Evolutionary conservation across 139 green algal species (phyloP).

Genomic region (Spirogloea muscicola): DNA sequence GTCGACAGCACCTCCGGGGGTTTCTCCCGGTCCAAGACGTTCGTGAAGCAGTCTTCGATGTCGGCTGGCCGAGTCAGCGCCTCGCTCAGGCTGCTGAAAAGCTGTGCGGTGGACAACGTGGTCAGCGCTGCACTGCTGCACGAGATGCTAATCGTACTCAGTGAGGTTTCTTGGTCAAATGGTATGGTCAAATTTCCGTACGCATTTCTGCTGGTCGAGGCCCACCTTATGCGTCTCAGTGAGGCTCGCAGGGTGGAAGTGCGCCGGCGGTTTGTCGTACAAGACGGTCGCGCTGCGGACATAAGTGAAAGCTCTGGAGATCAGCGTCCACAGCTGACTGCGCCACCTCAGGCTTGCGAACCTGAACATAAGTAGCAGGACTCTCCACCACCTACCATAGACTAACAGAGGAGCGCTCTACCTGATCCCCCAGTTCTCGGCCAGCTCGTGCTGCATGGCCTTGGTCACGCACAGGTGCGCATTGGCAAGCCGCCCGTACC

Average conservation of each 20-base stretch:
- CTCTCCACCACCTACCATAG: background rate
- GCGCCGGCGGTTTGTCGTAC: slow-evolving; percentile 75
- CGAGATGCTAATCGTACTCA: background rate
- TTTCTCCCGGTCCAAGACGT: background rate
- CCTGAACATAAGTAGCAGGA: background rate
- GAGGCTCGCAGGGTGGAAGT: slow-evolving; percentile 57
- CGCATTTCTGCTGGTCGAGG: background rate
- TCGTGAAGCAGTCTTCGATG: slow-evolving; percentile 4
- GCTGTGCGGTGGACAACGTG: slow-evolving; percentile 5
- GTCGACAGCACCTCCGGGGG: too few relatives aligned
- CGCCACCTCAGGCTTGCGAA: background rate
- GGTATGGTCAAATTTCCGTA: too few relatives aligned
- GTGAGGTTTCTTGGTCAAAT: too few relatives aligned
- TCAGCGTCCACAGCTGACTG: background rate
- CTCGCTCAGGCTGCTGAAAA: slow-evolving; percentile 9
- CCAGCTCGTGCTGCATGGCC: slow-evolving; percentile 77
- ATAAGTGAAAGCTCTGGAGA: slow-evolving; percentile 4
- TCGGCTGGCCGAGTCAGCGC: background rate
- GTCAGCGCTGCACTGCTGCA: too few relatives aligned
- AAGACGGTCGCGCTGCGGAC: slow-evolving; percentile 66
- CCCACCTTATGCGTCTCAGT: slow-evolving; percentile 42
- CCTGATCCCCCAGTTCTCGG: slow-evolving; percentile 62
- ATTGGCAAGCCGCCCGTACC: slow-evolving; percentile 29
- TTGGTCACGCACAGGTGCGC: slow-evolving; percentile 78
- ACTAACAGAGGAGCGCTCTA: background rate